Evolutionary conservation across 139 green algal genomes (phyloP), one percentile per base, ranked within the genome.

Genomic region (Chlorella sp.): DNA sequence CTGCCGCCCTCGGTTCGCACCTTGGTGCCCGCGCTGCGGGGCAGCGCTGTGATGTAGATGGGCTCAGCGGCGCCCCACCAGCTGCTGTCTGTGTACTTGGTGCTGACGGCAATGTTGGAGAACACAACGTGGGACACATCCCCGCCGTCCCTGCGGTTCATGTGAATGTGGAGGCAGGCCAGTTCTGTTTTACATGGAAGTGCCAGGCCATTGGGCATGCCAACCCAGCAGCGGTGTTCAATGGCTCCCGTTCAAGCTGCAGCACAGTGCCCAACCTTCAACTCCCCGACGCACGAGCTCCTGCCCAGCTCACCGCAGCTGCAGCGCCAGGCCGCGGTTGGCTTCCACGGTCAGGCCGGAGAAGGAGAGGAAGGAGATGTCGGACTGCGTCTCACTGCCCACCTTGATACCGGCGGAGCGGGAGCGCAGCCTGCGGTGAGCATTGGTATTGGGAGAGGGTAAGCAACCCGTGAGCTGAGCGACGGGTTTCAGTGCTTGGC

Each of bases 41-140:
- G 88, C 51, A 90, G 25, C 3, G 86, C 82, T 15, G 88, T 91
- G 38, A 93, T 79, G 39, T 88, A 80, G 38, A 93, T 85, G 7
- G 90, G 76, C 87, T 93, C 90, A 3, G 72, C 86, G 4, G 44
- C 86, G 11, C 88, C 86, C 86, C 81, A 91, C 88, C 86, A 91
- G 26, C 28, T 60, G 51, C 15, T 21, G 51, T 60, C 51, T 15
- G 51, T 60, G 51, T 60, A 60, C 11, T 21, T 18, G 11, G 51
- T 60, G 51, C 51, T 60, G 12, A 60, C 51, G 21, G 51, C 51
- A 21, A 60, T 60, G 51, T 60, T 60, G 51, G 51, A 60, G 62
- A 92, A 92, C 5, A 55, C n/a, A 18, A 92, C 71, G 68, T 87
- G 55, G 4, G 12, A 38, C 34, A 92, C 57, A 65, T n/a, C 47